Conservation (phyloP, 345 rosid genomes). For the Hypericum perforatum region DNA sequence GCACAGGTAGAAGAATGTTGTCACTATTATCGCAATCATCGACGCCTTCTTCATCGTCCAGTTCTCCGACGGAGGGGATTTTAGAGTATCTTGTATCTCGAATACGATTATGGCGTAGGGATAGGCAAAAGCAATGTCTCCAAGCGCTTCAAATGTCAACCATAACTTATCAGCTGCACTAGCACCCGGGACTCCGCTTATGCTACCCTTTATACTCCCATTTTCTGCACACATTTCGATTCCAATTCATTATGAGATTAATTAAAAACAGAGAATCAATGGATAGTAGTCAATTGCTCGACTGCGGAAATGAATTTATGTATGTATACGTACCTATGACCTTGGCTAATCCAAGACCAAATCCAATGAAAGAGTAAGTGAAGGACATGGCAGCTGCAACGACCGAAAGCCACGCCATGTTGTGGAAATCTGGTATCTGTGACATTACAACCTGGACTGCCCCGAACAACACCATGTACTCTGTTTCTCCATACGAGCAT, state of each 20-base stretch:
- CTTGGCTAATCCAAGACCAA: conserved; percentile 19
- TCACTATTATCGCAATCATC: conserved; percentile 11
- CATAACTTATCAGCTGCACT: conserved; percentile 28
- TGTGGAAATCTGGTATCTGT: conserved; percentile 28
- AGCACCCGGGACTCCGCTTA: conserved; percentile 35
- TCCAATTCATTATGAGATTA: not conserved
- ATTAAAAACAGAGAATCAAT: not conserved
- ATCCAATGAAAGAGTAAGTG: conserved; percentile 25
- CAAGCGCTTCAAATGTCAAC: conserved; percentile 45
- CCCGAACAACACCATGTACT: conserved; percentile 22
- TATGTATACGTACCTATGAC: conserved; percentile 15
- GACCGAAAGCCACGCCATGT: conserved; percentile 28
- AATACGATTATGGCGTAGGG: conserved; percentile 48
- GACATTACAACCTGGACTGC: conserved; percentile 21
- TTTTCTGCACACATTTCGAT: conserved; percentile 14
- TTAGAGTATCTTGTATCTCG: conserved; percentile 53
- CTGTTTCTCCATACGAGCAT: conserved; percentile 1
- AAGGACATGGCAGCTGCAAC: conserved; percentile 30
- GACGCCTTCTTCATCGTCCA: conserved; percentile 33
- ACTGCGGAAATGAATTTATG: not conserved
- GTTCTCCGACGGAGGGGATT: conserved; percentile 31
- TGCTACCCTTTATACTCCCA: conserved; percentile 39
- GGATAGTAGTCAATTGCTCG: too few relatives aligned
- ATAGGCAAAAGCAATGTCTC: conserved; percentile 55
- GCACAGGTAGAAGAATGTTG: conserved; percentile 30